phyloP scores from a whole-genome alignment of 176 grass and related monocot genomes.

The Zea luxurians region DNA sequence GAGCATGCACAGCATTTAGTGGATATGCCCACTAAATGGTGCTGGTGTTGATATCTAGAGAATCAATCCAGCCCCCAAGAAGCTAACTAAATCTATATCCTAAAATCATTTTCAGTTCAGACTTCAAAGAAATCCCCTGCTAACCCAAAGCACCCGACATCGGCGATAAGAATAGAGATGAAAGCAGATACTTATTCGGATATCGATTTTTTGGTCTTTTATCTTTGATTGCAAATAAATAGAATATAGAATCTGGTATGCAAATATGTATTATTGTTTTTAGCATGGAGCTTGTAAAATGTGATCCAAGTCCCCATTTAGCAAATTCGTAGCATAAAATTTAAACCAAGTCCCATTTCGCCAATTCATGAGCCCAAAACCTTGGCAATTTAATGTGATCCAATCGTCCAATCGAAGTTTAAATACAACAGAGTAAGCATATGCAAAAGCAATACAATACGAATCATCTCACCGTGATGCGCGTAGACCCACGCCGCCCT shows the following conservation, averaged over 20 bases:
- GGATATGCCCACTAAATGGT: neutral
- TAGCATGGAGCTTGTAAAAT: too few species aligned
- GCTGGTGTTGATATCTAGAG: neutral
- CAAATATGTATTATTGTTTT: too few species aligned
- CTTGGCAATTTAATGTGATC: neutral
- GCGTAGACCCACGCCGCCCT: conserved; percentile 69
- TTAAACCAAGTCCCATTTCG: neutral
- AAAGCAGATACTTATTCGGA: too few species aligned
- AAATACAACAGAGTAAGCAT: neutral
- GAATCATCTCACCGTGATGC: conserved; percentile 59
- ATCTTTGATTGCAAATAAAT: too few species aligned
- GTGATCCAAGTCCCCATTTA: too few species aligned
- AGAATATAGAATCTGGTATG: too few species aligned
- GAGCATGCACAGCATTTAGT: neutral
- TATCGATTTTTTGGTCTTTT: too few species aligned
- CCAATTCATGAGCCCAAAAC: neutral
- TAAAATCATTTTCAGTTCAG: neutral
- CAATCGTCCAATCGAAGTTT: neutral
- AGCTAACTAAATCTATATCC: neutral
- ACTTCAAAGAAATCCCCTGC: neutral
- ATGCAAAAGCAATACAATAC: neutral
- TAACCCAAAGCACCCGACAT: neutral
- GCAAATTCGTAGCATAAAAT: too few species aligned
- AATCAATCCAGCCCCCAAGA: neutral
- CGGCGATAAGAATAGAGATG: too few species aligned